A percentile compares a stretch with the other conserved stretches of the same genome.
phyloP scores from a whole-genome alignment of 495 filamentous ascomycete species.

The Usnea hakonensis region DNA sequence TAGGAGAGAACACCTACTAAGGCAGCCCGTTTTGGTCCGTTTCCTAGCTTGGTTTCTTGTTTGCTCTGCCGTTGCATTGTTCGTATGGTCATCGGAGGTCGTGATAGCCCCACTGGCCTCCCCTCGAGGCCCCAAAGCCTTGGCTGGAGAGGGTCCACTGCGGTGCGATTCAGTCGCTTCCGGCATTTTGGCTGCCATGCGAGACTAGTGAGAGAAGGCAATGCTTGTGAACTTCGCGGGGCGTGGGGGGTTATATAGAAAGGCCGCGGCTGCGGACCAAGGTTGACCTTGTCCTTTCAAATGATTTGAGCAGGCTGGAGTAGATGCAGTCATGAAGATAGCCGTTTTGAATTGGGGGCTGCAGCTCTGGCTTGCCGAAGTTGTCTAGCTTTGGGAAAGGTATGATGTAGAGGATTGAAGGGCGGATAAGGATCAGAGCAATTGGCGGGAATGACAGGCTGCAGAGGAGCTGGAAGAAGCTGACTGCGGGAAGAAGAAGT shows the following conservation, averaged over 20 bases:
- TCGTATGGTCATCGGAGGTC: constrained; percentile 1
- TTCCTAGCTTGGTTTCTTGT: constrained; percentile 43
- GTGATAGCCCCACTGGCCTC: background rate
- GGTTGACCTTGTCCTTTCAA: background rate
- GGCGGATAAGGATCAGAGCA: constrained; percentile 11
- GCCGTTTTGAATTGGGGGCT: constrained; percentile 5
- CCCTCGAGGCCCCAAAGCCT: background rate
- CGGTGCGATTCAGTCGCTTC: constrained; percentile 4
- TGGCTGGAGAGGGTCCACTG: background rate
- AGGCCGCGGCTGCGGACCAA: background rate
- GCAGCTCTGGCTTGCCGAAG: constrained; percentile 6
- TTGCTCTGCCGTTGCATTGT: constrained; percentile 14
- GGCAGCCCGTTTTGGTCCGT: constrained; percentile 91
- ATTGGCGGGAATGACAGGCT: constrained; percentile 7
- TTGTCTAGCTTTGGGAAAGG: background rate
- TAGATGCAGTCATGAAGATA: background rate
- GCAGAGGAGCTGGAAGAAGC: constrained; percentile 6
- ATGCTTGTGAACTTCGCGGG: background rate
- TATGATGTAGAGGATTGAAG: background rate
- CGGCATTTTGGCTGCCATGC: constrained; percentile 1
- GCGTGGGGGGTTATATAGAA: background rate
- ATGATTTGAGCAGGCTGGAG: background rate
- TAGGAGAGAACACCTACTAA: constrained; percentile 53
- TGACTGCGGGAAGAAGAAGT: constrained; percentile 6
- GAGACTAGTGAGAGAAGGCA: background rate